These are phyloP conservation scores for Gonium pectorale DNA, from an alignment of 139 green algal genomes.

Conservation along the genomic window DNA sequence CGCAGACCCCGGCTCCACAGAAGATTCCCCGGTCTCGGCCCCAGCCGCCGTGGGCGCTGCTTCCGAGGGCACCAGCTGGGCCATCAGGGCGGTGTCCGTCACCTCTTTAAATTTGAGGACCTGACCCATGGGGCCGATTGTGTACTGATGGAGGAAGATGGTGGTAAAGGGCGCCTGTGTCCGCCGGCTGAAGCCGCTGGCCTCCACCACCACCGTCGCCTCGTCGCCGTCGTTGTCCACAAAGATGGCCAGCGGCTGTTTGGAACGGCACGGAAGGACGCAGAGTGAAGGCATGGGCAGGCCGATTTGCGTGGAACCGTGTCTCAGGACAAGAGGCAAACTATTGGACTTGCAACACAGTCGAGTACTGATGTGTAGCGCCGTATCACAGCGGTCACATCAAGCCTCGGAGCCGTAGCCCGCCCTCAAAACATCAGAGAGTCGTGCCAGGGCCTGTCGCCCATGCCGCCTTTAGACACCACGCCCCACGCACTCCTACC, in stretches of 20 bases:
- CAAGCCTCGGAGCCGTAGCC: no score
- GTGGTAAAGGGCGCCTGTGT: conserved; percentile 15
- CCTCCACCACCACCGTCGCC: conserved; percentile 39
- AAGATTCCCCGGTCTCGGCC: not conserved
- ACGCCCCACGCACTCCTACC: not conserved
- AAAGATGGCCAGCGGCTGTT: conserved; percentile 37
- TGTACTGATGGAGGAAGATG: conserved; percentile 27
- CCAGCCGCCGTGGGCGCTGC: not conserved
- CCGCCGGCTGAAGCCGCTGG: not conserved
- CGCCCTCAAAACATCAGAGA: no score
- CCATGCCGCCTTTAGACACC: not conserved
- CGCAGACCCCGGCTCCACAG: not conserved
- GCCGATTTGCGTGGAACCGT: no score
- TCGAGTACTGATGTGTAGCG: no score
- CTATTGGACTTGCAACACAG: no score
- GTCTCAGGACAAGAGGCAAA: no score
- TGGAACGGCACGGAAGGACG: no score
- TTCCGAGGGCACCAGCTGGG: conserved; percentile 10
- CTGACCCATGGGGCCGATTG: conserved; percentile 10
- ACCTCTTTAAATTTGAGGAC: conserved; percentile 39
- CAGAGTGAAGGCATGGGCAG: no score
- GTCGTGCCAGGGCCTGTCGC: no score
- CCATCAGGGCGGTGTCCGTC: conserved; percentile 22
- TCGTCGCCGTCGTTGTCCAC: conserved; percentile 45
- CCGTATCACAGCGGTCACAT: no score